Base-by-base conservation (phyloP, 306 rosid species). In the Quercus suber region DNA sequence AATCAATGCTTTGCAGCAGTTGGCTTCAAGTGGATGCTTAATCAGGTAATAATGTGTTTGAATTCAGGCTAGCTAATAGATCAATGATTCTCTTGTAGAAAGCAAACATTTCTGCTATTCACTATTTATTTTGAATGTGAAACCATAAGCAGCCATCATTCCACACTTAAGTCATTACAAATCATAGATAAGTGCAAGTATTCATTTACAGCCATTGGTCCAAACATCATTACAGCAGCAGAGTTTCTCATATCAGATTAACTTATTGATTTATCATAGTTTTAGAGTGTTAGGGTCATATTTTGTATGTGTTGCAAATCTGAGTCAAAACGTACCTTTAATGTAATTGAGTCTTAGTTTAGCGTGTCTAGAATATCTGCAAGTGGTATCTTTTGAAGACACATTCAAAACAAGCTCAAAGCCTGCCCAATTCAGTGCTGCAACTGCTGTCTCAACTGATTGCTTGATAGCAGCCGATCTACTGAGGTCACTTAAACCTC, bases 11-110 rank as follows among this genome's bases (percentile, higher is more conserved):
- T 94, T 77, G 97, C 97, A 2, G 96, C 98, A 64, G 87, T 87
- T 80, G 99, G 99, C 85, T 90, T 95, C 81, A 95, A 95, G 94
- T 93, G 99, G 99, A 95, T 95, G 99, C 92, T 95, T 80, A 95
- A 95, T 86, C 99, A 95, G 97, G 99, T 93, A 80, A 10, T 21
- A 13, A 67, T 76, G 67, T 67, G 23, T 68, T 51, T 76, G 52
- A 13, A 52, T 65, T 18, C 4, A 19, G 41, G 81, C 21, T n/a
- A 15, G 45, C 45, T 41, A 41, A 41, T 41, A 8, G 45, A 56
- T 73, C 12, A 1, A 9, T 10, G 4, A 12, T 21, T 17, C 23
- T 69, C 51, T 74, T 79, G 23, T 51, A 33, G 71, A 53, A 18
- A 33, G 55, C 52, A 58, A 35, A 15, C 11, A 58, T 23, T 11